Base-by-base conservation (phyloP, 1,139 yeast genomes). In the Lodderomyces parapsilosis region DNA sequence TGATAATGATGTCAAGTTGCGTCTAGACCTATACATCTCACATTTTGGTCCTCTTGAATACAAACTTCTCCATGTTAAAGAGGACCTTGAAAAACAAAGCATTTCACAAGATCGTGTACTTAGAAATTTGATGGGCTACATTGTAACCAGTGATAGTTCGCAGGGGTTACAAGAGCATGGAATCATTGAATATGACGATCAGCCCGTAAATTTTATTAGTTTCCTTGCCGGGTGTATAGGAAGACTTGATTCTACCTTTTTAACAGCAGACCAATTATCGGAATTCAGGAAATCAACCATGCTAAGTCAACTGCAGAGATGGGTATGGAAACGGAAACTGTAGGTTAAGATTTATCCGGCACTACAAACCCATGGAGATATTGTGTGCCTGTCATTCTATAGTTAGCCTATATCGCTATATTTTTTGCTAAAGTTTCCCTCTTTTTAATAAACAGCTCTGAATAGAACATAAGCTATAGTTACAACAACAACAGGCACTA, bases 381-480 rank as follows among this genome's bases (percentile, higher is more conserved):
- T 9, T 24, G 27, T 6, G 6, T 9, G 11, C 27, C n/a, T 24
- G 6, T 24, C 10, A 9, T 24, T 24, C 10, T 24, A 9, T 11
- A 8, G 10, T 9, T 9, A 24, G 7, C 23, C 23, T 20, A 20
- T 8, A 24, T 8, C 10, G 6, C 10, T 24, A 24, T 24, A 24
- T n/a, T 24, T 24, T 4, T 24, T 24, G 27, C 11, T 9, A 28
- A 13, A 8, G 17, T 9, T 24, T 24, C 28, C 28, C 31, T 13
- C 4, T 27, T n/a, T 27, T 17, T 30, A 30, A 4, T 13, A 9
- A 15, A 30, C 8, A 30, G 11, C 3, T 11, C 15, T 30, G 19
- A 10, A 30, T 3, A 15, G n/a, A 6, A 31, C 27, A 30, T 24
- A 44, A 25, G 44, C 38, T 20, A 40, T 15, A 7, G 24, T 24